phyloP scores from a whole-genome alignment of 2,329 filamentous ascomycete genomes.

The Aplosporella prunicola region DNA sequence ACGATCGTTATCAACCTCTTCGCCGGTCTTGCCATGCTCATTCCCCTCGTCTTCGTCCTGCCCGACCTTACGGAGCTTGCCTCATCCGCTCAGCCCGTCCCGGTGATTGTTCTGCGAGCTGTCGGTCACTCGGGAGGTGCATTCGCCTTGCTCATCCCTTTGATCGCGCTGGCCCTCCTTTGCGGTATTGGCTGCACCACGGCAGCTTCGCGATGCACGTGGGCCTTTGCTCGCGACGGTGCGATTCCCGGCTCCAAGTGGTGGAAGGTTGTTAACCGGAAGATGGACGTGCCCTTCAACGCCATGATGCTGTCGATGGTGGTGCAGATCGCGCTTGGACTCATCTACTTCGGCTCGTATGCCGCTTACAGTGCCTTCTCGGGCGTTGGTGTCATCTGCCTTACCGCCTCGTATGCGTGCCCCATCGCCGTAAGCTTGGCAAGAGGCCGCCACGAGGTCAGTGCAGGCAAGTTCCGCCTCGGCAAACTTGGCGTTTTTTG shows the following conservation, averaged over 20 bases:
- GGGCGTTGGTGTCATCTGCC: slow-evolving; percentile 59
- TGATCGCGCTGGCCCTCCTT: slow-evolving; percentile 56
- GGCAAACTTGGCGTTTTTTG: slow-evolving; percentile 51
- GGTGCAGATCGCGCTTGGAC: slow-evolving; percentile 52
- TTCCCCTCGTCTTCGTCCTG: slow-evolving; percentile 60
- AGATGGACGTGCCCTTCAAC: slow-evolving; percentile 57
- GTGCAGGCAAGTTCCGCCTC: slow-evolving; percentile 50
- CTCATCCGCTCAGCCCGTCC: slow-evolving; percentile 57
- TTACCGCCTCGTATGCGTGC: slow-evolving; percentile 58
- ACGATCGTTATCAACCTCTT: slow-evolving; percentile 59
- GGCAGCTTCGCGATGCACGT: slow-evolving; percentile 56
- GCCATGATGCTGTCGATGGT: slow-evolving; percentile 64
- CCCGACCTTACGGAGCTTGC: slow-evolving; percentile 54
- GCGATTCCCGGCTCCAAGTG: slow-evolving; percentile 53
- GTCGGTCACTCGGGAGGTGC: slow-evolving; percentile 52
- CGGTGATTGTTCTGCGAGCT: slow-evolving; percentile 53
- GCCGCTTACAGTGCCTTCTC: slow-evolving; percentile 67
- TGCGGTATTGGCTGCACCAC: slow-evolving; percentile 63
- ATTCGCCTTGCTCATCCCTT: slow-evolving; percentile 53
- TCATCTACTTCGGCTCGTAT: slow-evolving; percentile 60
- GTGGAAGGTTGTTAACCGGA: slow-evolving; percentile 55
- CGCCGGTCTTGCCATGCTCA: slow-evolving; percentile 57
- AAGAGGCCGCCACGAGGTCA: slow-evolving; percentile 50
- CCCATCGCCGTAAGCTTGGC: slow-evolving; percentile 57
- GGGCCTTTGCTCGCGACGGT: slow-evolving; percentile 62